phyloP scores from a whole-genome alignment of 257 asterid genomes.

The Salvia hispanica region DNA sequence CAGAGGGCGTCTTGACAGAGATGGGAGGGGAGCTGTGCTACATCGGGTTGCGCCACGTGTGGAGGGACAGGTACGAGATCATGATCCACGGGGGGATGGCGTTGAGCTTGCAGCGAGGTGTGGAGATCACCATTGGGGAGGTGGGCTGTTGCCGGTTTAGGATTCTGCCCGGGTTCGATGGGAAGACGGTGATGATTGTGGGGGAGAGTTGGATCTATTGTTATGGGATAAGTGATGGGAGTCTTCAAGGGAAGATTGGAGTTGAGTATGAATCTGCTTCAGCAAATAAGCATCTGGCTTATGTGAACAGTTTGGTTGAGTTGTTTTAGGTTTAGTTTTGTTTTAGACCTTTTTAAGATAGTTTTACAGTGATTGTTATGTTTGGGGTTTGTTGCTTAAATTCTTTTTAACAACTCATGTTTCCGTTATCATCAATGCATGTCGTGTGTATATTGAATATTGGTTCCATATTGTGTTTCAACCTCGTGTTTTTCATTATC shows the following conservation, averaged over 20 bases:
- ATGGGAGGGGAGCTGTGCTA: constrained; percentile 48
- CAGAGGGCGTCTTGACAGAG: constrained; percentile 39
- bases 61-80: constrained; percentile 17
- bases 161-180: constrained; percentile 40
- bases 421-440: neutral
- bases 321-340: neutral
- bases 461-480: too few relatives aligned
- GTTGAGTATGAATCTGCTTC: neutral
- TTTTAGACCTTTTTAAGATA: neutral
- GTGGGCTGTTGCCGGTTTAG: neutral
- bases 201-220: constrained; percentile 20
- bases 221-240: constrained; percentile 29
- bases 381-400: neutral
- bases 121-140: constrained; percentile 24
- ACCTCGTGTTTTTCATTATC: too few relatives aligned
- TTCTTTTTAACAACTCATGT: too few relatives aligned
- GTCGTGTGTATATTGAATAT: neutral
- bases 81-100: constrained; percentile 38
- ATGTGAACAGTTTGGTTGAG: constrained; percentile 48
- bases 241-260: neutral
- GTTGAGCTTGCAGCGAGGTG: constrained; percentile 32
- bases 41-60: constrained; percentile 14
- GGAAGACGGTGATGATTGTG: constrained; percentile 41
- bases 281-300: constrained; percentile 37
- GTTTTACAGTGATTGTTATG: too few relatives aligned